Conservation (phyloP, 768 basidiomycete species). For the Russula compacta region DNA sequence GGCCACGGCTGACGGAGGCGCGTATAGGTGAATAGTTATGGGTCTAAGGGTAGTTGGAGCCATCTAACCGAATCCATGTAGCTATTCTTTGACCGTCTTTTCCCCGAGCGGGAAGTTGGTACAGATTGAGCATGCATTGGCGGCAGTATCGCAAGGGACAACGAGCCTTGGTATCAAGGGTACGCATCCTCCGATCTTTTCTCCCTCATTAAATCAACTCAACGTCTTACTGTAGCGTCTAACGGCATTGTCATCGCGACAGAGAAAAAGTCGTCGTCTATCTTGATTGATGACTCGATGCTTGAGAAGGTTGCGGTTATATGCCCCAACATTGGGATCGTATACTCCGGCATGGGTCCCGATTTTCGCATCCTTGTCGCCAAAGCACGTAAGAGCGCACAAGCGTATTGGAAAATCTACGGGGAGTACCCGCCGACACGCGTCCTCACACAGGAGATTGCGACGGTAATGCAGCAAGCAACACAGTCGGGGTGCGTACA, state of each 20-base stretch:
- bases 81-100: slow-evolving; percentile 99
- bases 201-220: slow-evolving; percentile 17
- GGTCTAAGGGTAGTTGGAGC: not conserved
- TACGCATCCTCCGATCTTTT: slow-evolving; percentile 26
- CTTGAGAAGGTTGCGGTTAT: slow-evolving; percentile 96
- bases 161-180: slow-evolving; percentile 99
- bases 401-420: slow-evolving; percentile 99
- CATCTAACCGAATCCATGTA: slow-evolving; percentile 26
- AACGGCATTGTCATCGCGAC: slow-evolving; percentile 99
- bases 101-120: slow-evolving; percentile 98
- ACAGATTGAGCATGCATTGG: slow-evolving; percentile 99
- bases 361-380: slow-evolving; percentile 93
- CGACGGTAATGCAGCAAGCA: slow-evolving; percentile 97
- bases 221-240: slow-evolving; percentile 50
- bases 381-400: slow-evolving; percentile 94
- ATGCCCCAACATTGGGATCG: slow-evolving; percentile 98
- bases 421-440: slow-evolving; percentile 97
- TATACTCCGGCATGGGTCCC: slow-evolving; percentile 99
- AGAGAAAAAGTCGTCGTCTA: slow-evolving; percentile 97
- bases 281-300: slow-evolving; percentile 96
- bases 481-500: slow-evolving; percentile 88
- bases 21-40: slow-evolving; percentile 28
- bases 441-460: slow-evolving; percentile 94
- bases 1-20: slow-evolving; percentile 60
- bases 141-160: slow-evolving; percentile 90